A percentile compares a stretch with the other conserved stretches of the same genome.
phyloP scores from a whole-genome alignment of 495 filamentous ascomycete species.

The Penicillium lividum region DNA sequence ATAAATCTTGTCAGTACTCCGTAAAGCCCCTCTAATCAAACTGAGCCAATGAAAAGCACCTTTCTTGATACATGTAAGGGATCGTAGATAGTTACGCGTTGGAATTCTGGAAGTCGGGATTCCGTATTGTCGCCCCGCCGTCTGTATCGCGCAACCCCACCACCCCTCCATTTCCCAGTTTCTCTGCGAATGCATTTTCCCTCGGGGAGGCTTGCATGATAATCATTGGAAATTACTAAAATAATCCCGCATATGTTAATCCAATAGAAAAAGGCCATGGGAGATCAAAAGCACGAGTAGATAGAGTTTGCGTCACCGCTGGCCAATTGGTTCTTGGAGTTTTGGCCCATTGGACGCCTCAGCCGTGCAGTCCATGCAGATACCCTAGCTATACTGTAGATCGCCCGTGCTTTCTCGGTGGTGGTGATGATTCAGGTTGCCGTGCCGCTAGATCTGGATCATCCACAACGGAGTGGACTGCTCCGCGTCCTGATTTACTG shows the following conservation, averaged over 20 bases:
- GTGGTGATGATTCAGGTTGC: background rate
- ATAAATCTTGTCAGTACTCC: too few relatives aligned
- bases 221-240: background rate
- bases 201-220: background rate
- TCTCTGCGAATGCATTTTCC: background rate
- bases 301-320: conserved; percentile 9
- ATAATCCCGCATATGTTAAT: background rate
- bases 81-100: too few relatives aligned
- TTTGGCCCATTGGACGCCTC: conserved; percentile 3
- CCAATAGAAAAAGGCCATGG: background rate
- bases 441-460: conserved; percentile 1
- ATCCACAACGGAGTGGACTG: conserved; percentile 5
- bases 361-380: conserved; percentile 4
- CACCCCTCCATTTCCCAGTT: background rate
- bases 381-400: conserved; percentile 1
- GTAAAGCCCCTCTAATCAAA: conserved; percentile 1
- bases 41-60: background rate
- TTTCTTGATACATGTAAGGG: too few relatives aligned
- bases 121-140: background rate
- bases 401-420: conserved; percentile 5
- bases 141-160: background rate
- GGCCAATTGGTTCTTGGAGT: background rate
- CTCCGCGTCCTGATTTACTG: background rate
- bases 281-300: background rate
- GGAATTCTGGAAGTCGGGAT: background rate